These are phyloP conservation scores for Taxawa tesnikishii DNA, from an alignment of 2,329 filamentous ascomycete species.

Conservation along the genomic window DNA sequence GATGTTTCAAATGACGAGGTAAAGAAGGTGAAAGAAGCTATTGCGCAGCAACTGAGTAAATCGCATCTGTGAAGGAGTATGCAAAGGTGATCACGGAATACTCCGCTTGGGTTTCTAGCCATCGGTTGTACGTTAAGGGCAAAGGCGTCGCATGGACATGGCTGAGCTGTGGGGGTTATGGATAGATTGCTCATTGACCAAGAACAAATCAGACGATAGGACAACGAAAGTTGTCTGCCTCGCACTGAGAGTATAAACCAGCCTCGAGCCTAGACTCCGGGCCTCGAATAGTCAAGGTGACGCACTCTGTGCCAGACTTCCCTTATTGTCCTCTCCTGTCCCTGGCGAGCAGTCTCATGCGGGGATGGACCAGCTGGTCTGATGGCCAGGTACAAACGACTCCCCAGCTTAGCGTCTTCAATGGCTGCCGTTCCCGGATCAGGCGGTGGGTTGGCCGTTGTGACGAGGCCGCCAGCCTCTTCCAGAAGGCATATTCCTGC, in stretches of 20 bases:
- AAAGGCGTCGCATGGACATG: too few species aligned
- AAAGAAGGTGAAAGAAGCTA: constrained; percentile 43
- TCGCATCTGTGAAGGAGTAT: neutral
- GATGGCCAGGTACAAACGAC: constrained; percentile 59
- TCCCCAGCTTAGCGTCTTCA: constrained; percentile 49
- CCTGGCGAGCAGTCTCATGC: constrained; percentile 51
- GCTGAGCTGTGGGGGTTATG: too few species aligned
- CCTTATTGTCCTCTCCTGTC: constrained; percentile 57
- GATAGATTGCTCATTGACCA: too few species aligned
- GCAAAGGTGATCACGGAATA: too few species aligned
- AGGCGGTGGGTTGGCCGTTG: constrained; percentile 58
- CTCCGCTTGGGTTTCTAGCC: too few species aligned
- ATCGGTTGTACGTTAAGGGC: too few species aligned
- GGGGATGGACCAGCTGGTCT: constrained; percentile 52
- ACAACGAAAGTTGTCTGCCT: too few species aligned
- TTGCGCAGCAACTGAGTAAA: constrained; percentile 21
- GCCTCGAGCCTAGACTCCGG: constrained; percentile 35
- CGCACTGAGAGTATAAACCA: too few species aligned
- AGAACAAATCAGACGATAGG: too few species aligned
- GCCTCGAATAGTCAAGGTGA: constrained; percentile 53
- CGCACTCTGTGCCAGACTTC: constrained; percentile 62
- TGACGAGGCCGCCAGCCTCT: constrained; percentile 63
- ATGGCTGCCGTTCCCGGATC: constrained; percentile 44
- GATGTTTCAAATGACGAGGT: constrained; percentile 47
- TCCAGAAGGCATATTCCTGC: constrained; percentile 61